Percentiles rank a stretch among this genome's conserved stretches.
Conservation (phyloP, 768 basidiomycete species). For the Collybiopsis luxurians region DNA sequence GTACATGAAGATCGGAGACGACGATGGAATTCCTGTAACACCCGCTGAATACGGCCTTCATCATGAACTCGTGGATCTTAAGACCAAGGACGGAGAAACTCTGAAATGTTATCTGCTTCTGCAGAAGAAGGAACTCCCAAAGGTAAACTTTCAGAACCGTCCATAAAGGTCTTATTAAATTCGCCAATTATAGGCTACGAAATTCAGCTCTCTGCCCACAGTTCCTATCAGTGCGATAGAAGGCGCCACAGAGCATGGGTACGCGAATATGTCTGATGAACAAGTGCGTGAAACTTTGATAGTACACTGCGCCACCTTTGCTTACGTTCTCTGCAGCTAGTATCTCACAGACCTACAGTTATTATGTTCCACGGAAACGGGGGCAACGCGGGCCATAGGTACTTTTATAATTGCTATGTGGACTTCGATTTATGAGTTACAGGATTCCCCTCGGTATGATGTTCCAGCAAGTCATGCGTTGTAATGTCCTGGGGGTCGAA, state of each 20-base stretch:
- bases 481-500: slow-evolving; percentile 93
- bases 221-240: slow-evolving; percentile 1
- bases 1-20: slow-evolving; percentile 1
- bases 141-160: background rate
- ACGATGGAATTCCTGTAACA: background rate
- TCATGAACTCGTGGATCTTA: background rate
- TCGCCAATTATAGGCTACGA: background rate
- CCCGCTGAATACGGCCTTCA: slow-evolving; percentile 3
- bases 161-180: background rate
- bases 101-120: slow-evolving; percentile 4
- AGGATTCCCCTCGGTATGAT: slow-evolving; percentile 80
- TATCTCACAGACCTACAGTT: slow-evolving; percentile 63
- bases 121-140: slow-evolving; percentile 4
- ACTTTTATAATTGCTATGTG: no score
- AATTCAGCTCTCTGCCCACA: background rate
- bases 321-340: background rate
- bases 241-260: background rate
- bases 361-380: slow-evolving; percentile 95
- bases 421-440: no score
- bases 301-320: no score
- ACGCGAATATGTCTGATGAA: background rate
- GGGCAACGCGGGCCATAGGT: slow-evolving; percentile 77
- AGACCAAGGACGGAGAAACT: background rate
- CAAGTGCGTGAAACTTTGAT: no score
- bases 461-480: slow-evolving; percentile 73